These are phyloP conservation scores for Mucor lusitanicus DNA, from an alignment of 371 early-diverging fungal genomes.

Conservation along the genomic window DNA sequence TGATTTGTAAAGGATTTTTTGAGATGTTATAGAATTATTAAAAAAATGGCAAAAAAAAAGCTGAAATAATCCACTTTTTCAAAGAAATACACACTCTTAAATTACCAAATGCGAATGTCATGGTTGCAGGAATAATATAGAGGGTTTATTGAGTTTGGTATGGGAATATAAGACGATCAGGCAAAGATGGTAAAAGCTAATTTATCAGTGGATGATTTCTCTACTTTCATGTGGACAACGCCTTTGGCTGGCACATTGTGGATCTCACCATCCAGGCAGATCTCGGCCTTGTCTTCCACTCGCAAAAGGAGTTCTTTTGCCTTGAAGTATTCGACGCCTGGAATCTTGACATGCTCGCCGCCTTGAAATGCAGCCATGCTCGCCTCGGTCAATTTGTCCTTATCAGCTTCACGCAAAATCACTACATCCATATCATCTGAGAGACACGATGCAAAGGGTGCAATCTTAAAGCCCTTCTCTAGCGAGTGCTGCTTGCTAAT, in stretches of 20 bases:
- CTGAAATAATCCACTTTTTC: neutral
- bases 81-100: neutral
- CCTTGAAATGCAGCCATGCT: conserved; percentile 37
- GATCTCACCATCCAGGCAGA: conserved; percentile 54
- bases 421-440: conserved; percentile 39
- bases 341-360: conserved; percentile 37
- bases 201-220: conserved; percentile 21
- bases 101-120: no score
- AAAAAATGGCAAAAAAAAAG: neutral
- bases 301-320: conserved; percentile 34
- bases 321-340: conserved; percentile 41
- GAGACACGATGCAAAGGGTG: conserved; percentile 42
- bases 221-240: conserved; percentile 28
- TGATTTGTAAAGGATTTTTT: conserved; percentile 65
- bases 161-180: neutral
- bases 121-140: neutral
- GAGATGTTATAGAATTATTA: conserved; percentile 4
- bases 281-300: conserved; percentile 36
- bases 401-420: conserved; percentile 26
- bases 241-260: conserved; percentile 30
- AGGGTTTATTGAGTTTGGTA: neutral
- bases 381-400: conserved; percentile 30
- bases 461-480: conserved; percentile 46
- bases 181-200: conserved; percentile 17
- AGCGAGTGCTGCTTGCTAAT: conserved; percentile 41